These are phyloP conservation scores for Fistulifera solaris DNA, from an alignment of 108 stramenopile genomes.

Conservation along the genomic window DNA sequence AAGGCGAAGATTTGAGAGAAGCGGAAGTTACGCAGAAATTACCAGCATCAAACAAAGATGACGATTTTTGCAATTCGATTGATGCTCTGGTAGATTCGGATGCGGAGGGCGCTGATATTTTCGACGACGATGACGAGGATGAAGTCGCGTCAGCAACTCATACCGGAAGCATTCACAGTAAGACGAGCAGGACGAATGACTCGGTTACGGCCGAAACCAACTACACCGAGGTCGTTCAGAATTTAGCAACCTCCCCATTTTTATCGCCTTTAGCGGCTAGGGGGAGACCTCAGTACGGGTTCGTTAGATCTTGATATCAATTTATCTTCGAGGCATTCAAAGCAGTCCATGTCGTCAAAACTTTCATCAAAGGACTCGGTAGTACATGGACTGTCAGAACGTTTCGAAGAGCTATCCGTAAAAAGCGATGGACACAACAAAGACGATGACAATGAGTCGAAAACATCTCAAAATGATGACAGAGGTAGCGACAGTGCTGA, in stretches of 20 bases:
- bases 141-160: conserved; percentile 1
- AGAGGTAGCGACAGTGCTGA: conserved; percentile 50
- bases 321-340: too few relatives aligned
- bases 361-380: too few relatives aligned
- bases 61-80: conserved; percentile 3
- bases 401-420: background rate
- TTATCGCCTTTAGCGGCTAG: too few relatives aligned
- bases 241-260: background rate
- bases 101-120: conserved; percentile 35
- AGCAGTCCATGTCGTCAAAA: too few relatives aligned
- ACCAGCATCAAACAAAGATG: background rate
- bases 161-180: background rate
- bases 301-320: too few relatives aligned
- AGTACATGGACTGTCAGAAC: too few relatives aligned
- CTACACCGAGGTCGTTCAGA: background rate
- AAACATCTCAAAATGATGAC: conserved; percentile 10
- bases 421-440: conserved; percentile 18
- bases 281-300: too few relatives aligned
- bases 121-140: conserved; percentile 26
- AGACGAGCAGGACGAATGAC: background rate
- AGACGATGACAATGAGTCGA: conserved; percentile 9
- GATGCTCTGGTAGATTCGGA: conserved; percentile 25
- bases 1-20: background rate
- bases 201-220: background rate
- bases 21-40: background rate